Evolutionary conservation across 208 protist species (phyloP), one percentile per base, ranked within the genome.

Genomic region (Crithidia fasciculata): DNA sequence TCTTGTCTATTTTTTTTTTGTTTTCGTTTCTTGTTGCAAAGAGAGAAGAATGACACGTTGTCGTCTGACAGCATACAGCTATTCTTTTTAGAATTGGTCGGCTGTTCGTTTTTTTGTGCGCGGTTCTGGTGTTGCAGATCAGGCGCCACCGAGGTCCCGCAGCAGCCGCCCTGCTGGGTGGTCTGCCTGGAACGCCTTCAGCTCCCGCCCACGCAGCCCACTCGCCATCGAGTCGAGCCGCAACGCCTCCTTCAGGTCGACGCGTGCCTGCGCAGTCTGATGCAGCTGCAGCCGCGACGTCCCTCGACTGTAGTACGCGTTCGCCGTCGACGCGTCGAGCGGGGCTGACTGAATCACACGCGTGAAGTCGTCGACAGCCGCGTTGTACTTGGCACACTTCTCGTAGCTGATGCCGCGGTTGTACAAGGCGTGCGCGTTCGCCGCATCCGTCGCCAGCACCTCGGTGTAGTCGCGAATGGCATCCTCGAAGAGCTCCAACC

Each of bases 271-370:
- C 9, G 59, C 67, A 36, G 69, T 60, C 52, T 77, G 72, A 9
- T 69, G 41, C 52, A 85, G 62, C 59, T 74, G 65, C 72, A 80
- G 59, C 13, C 69, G 78, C 9, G 90, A 87, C 5, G 78, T 78
- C 36, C 89, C 95, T 47, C 95, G 86, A 72, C 91, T 95, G 83
- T 95, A 95, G 73, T 93, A 93, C 8, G 93, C 92, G 72, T 92
- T 91, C 8, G 89, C 84, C 54, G 75, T 79, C 45, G 65, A 50
- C 19, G 62, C 45, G 44, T 90, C 91, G 37, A 74, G 67, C n/a
- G 88, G 85, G 15, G 94, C 94, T 2, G 93, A 40, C 28, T 84
- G 75, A 56, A 97, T 92, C 4, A 82, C 84, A 39, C 52, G 72
- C 8, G 86, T 86, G 67, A 96, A 97, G 78, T 97, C 92, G 39